phyloP scores from a whole-genome alignment of 1,139 yeast genomes.

The Diutina rugosa region DNA sequence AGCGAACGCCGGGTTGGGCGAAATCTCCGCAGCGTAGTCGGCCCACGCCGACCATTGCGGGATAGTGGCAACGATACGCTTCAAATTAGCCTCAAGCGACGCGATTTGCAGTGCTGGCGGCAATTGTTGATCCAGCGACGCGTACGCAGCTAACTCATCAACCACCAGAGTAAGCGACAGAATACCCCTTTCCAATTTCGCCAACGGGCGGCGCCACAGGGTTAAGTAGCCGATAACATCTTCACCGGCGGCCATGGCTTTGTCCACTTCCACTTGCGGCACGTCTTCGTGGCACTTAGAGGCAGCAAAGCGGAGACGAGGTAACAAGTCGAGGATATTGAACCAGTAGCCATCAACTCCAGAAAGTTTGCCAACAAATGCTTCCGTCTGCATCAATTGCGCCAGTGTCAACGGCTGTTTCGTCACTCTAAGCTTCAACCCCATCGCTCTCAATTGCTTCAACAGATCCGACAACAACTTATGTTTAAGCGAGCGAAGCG shows the following conservation, averaged over 20 bases:
- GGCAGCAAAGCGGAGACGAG: constrained; percentile 60
- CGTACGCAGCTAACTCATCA: background rate
- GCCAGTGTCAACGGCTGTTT: constrained; percentile 57
- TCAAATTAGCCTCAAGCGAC: constrained; percentile 11
- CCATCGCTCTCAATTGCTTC: constrained; percentile 61
- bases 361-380: constrained; percentile 29
- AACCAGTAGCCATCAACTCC: constrained; percentile 50
- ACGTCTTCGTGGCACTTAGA: constrained; percentile 57
- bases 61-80: constrained; percentile 8
- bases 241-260: constrained; percentile 72
- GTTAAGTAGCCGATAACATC: constrained; percentile 47
- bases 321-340: constrained; percentile 65
- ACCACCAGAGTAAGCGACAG: background rate
- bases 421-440: constrained; percentile 54
- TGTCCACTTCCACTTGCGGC: constrained; percentile 61
- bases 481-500: constrained; percentile 69
- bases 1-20: background rate
- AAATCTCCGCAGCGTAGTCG: constrained; percentile 27
- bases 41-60: constrained; percentile 37
- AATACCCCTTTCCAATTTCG: background rate
- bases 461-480: constrained; percentile 67
- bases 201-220: constrained; percentile 34
- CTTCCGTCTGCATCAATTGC: constrained; percentile 40
- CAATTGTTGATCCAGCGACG: constrained; percentile 3
- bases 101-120: constrained; percentile 9